These are phyloP conservation scores for Crepidotus variabilis DNA, from an alignment of 768 basidiomycete species.

Conservation along the genomic window DNA sequence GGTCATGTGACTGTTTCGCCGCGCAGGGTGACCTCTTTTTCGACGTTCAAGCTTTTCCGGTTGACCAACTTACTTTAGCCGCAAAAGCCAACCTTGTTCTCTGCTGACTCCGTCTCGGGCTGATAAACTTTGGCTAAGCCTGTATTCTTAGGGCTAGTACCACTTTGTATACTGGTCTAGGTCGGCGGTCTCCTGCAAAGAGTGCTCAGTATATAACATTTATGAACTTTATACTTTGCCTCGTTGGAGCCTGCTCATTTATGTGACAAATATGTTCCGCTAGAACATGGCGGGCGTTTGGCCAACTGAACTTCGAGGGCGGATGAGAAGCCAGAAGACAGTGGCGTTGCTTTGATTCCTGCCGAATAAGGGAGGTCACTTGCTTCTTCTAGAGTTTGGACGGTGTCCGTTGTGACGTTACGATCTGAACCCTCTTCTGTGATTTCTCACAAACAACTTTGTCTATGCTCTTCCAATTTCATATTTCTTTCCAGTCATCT, in stretches of 20 bases:
- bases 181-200: too few relatives aligned
- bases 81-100: neutral
- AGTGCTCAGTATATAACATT: too few relatives aligned
- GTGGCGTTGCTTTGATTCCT: slow-evolving; percentile 22
- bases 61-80: neutral
- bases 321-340: slow-evolving; percentile 8
- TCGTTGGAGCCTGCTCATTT: neutral
- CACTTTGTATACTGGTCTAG: too few relatives aligned
- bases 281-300: slow-evolving; percentile 12
- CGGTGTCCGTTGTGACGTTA: slow-evolving; percentile 45
- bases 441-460: slow-evolving; percentile 16
- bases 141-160: too few relatives aligned
- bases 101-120: neutral
- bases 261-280: slow-evolving; percentile 17
- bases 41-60: neutral
- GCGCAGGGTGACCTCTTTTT: neutral
- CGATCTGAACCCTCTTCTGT: slow-evolving; percentile 6
- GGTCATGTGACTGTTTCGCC: neutral
- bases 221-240: neutral
- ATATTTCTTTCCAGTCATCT: slow-evolving; percentile 37
- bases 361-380: slow-evolving; percentile 27
- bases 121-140: neutral
- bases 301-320: slow-evolving; percentile 1
- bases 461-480: slow-evolving; percentile 26
- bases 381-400: slow-evolving; percentile 45